Conservation (phyloP, 768 basidiomycete genomes). For the Pisolithus sp. region DNA sequence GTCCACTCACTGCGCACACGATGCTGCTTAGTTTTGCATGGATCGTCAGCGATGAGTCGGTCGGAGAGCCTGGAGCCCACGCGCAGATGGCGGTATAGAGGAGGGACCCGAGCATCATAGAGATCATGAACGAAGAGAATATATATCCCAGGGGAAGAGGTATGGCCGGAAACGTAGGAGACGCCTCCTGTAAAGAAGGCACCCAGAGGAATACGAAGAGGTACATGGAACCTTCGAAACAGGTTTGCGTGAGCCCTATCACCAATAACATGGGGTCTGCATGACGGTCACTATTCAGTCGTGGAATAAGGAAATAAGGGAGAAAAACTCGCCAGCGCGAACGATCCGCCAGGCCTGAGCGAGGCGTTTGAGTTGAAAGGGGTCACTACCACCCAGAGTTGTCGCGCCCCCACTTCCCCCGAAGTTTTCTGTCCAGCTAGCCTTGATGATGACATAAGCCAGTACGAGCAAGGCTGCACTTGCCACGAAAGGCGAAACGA, state of each 20-base stretch:
- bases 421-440: conserved; percentile 65
- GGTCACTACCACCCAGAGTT: conserved; percentile 22
- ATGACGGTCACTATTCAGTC: not conserved
- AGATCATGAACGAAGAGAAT: conserved; percentile 76
- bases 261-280: conserved; percentile 56
- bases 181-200: conserved; percentile 61
- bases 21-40: conserved; percentile 64
- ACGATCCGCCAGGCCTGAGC: conserved; percentile 54
- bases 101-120: conserved; percentile 76
- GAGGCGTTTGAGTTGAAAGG: conserved; percentile 49
- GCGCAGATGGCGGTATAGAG: conserved; percentile 52
- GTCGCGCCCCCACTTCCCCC: conserved; percentile 37
- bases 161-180: conserved; percentile 27
- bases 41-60: conserved; percentile 41
- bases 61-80: conserved; percentile 20
- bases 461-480: conserved; percentile 51
- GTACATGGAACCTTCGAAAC: conserved; percentile 83
- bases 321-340: conserved; percentile 34
- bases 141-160: conserved; percentile 70
- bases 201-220: conserved; percentile 84
- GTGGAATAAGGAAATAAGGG: not conserved
- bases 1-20: conserved; percentile 52
- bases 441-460: conserved; percentile 50
- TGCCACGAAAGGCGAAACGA: conserved; percentile 59
- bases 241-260: conserved; percentile 69